Evolutionary conservation across 306 rosid species (phyloP).

Genomic region (Quercus bicolor): DNA sequence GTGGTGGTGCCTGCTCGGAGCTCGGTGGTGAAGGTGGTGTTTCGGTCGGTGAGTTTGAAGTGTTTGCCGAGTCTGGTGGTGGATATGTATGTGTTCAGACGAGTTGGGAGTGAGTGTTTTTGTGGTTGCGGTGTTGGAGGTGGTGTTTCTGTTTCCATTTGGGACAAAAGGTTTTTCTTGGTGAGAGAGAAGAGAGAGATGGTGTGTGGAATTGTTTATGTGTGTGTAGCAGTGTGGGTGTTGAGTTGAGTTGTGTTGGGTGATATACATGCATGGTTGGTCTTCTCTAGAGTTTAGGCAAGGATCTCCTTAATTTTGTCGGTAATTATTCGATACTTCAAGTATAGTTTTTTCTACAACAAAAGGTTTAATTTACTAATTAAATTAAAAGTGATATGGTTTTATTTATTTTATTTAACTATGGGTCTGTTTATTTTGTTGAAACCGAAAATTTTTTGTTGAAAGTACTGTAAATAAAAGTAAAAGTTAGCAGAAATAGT

Average conservation of each 20-base stretch:
- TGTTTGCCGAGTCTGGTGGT: constrained; percentile 51
- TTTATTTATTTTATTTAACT: no score
- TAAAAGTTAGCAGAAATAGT: no score
- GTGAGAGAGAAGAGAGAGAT: neutral
- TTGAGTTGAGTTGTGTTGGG: no score
- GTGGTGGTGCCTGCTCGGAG: constrained; percentile 98
- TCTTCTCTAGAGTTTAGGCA: no score
- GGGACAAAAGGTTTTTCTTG: neutral
- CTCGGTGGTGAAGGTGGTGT: constrained; percentile 89
- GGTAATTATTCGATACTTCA: no score
- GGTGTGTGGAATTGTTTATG: neutral
- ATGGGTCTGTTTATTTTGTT: no score
- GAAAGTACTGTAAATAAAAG: no score
- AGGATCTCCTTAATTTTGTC: no score
- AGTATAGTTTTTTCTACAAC: no score
- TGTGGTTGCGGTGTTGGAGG: neutral
- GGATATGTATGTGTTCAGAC: constrained; percentile 53
- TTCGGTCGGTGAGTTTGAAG: constrained; percentile 77
- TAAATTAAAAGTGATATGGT: no score
- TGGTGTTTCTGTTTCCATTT: neutral
- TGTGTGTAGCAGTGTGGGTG: neutral
- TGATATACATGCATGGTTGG: no score
- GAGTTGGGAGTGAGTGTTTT: neutral
- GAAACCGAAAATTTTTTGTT: fast-evolving
- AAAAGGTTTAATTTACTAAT: no score